Base-by-base conservation (phyloP, 208 protist genomes). In the Leishmania arabica region DNA sequence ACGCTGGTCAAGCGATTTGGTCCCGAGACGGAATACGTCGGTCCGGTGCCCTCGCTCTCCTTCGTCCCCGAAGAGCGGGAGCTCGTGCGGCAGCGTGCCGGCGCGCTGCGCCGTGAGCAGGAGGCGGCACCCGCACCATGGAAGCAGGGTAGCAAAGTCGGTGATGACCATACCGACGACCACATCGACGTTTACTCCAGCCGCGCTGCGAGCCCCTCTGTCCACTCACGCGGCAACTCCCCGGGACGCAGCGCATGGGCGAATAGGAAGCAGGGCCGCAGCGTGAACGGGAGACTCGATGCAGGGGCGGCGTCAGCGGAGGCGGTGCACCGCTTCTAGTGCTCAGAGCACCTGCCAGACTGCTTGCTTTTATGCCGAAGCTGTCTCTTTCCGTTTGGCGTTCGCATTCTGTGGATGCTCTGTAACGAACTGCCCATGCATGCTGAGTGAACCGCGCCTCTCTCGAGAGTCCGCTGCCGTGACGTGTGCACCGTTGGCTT, bases 1-100 rank as follows among this genome's bases (percentile, higher is more conserved):
- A 27, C 84, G 62, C 83, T 95, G 19, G 69, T 91, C 27, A 87
- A 92, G 84, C 84, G 70, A 15, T 88, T 88, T 60, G 89, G 90
- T 34, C 80, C 84, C 13, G 90, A 91, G 78, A 84, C 75, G 51
- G 54, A 47, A n/a, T 82, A 58, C 54, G 78, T 84, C 27, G 88
- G 87, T 7, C 85, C 88, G 17, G 86, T 86, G 70, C 90, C 89
- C 27, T 69, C 86, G 37, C 88, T 96, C 60, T 84, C 82, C 60
- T 91, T 92, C 27, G 87, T 91, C 75, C 85, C 84, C 8, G 84
- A 84, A 68, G 78, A 86, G 45, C 77, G 81, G 69, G 83, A 91
- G 76, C 37, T 75, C 9, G 75, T 73, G 49, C 73, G 84, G 66
- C 71, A 58, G 65, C 78, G 71, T 37, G 71, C 85, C 45, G 71